phyloP scores from a whole-genome alignment of 225 moss, liverwort and hornwort species.

The Sphagnum contortum region DNA sequence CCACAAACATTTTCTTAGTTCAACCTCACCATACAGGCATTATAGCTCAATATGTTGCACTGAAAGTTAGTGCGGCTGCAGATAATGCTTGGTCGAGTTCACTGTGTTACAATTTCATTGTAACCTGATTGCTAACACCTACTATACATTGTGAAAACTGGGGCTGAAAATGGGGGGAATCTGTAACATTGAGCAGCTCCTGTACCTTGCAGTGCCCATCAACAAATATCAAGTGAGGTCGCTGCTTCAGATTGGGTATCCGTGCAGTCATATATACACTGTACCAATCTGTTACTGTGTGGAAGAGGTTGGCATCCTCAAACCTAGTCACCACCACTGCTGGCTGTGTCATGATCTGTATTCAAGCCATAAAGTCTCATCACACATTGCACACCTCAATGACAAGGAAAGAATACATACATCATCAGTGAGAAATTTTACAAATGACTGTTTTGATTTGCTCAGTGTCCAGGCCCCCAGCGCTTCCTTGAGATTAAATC shows the following conservation, averaged over 20 bases:
- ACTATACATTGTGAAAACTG: too few relatives aligned
- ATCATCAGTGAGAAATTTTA: not conserved
- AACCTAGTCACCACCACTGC: constrained; percentile 77
- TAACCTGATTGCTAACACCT: too few relatives aligned
- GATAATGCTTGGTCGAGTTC: too few relatives aligned
- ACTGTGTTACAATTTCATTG: too few relatives aligned
- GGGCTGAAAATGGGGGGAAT: too few relatives aligned
- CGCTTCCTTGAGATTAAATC: constrained; percentile 9
- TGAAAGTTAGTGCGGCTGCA: too few relatives aligned
- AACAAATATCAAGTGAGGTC: constrained; percentile 62
- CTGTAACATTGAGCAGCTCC: too few relatives aligned
- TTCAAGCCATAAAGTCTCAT: constrained; percentile 2
- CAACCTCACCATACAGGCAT: too few relatives aligned
- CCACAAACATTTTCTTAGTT: too few relatives aligned
- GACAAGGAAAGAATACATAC: not conserved
- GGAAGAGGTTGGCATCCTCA: constrained; percentile 97
- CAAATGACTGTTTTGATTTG: not conserved
- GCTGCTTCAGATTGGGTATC: constrained; percentile 51
- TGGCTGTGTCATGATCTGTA: constrained; percentile 74
- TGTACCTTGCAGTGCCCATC: constrained; percentile 91
- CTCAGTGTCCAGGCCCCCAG: constrained; percentile 12
- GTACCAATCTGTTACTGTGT: constrained; percentile 91
- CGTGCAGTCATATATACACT: constrained; percentile 86
- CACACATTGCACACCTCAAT: constrained; percentile 1
- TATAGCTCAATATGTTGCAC: too few relatives aligned